Conservation (phyloP, 257 asterid species). For the Marsdenia floribunda region DNA sequence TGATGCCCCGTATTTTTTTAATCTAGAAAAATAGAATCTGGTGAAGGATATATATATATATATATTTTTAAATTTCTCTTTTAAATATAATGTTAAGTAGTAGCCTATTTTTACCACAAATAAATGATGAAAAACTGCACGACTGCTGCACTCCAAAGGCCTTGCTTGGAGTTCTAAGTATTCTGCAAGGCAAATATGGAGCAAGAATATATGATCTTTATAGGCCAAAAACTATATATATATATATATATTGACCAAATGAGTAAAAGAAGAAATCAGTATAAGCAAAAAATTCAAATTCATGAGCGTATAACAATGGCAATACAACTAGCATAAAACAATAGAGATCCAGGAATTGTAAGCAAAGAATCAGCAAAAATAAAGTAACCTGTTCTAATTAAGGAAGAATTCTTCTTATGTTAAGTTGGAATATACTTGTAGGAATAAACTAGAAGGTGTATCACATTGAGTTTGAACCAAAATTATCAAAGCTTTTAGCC, state of each 20-base stretch:
- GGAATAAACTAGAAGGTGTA: background rate
- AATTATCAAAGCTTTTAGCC: background rate
- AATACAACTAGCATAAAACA: background rate
- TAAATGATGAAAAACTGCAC: background rate
- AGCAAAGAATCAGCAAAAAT: background rate
- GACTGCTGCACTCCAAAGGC: background rate
- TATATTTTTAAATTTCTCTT: too few relatives aligned
- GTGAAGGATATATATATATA: background rate
- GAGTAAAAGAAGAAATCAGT: background rate
- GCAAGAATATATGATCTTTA: background rate
- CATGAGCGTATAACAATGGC: background rate
- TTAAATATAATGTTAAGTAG: background rate
- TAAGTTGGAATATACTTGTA: background rate
- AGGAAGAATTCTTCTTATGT: background rate
- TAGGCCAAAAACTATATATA: too few relatives aligned
- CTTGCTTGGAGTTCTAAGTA: background rate
- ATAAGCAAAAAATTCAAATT: background rate
- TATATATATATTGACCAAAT: too few relatives aligned
- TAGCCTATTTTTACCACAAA: background rate
- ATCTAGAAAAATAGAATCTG: background rate
- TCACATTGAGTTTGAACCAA: background rate
- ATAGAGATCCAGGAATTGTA: background rate
- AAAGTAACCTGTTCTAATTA: background rate
- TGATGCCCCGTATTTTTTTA: too few relatives aligned
- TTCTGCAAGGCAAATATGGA: background rate